These are phyloP conservation scores for Gracilaria domingensis DNA, from an alignment of 23 red algal genomes.

Conservation along the genomic window DNA sequence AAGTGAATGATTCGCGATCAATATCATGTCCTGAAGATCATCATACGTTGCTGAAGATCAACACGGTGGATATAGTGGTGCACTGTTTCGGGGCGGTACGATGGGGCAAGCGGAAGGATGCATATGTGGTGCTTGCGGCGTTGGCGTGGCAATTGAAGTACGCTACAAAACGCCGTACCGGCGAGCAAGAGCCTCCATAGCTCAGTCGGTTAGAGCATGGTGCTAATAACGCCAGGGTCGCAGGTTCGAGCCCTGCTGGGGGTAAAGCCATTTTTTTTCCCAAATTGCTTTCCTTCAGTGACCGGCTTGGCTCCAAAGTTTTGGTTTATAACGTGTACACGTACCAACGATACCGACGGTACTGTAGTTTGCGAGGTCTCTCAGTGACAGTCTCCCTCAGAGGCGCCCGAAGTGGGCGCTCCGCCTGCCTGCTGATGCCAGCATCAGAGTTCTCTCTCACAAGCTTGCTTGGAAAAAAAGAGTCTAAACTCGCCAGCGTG, in stretches of 20 bases:
- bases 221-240: constrained; percentile 87
- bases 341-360: too few relatives aligned
- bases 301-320: too few relatives aligned
- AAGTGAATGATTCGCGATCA: too few relatives aligned
- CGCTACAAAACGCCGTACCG: not conserved
- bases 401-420: too few relatives aligned
- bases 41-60: not conserved
- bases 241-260: constrained; percentile 86
- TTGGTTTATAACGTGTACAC: too few relatives aligned
- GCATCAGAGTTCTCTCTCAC: too few relatives aligned
- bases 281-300: too few relatives aligned
- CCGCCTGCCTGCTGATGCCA: too few relatives aligned
- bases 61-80: not conserved
- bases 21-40: not conserved
- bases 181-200: constrained; percentile 45
- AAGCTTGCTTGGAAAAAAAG: too few relatives aligned
- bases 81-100: constrained; percentile 1
- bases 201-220: constrained; percentile 86
- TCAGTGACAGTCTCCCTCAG: too few relatives aligned
- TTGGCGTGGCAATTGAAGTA: not conserved
- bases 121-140: not conserved
- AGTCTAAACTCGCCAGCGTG: too few relatives aligned
- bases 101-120: not conserved
- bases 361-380: too few relatives aligned
- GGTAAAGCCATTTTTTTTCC: constrained; percentile 45